Percentiles rank a stretch among this genome's conserved stretches.
phyloP scores from a whole-genome alignment of 495 filamentous ascomycete genomes.

The Aspergillus panamensis region DNA sequence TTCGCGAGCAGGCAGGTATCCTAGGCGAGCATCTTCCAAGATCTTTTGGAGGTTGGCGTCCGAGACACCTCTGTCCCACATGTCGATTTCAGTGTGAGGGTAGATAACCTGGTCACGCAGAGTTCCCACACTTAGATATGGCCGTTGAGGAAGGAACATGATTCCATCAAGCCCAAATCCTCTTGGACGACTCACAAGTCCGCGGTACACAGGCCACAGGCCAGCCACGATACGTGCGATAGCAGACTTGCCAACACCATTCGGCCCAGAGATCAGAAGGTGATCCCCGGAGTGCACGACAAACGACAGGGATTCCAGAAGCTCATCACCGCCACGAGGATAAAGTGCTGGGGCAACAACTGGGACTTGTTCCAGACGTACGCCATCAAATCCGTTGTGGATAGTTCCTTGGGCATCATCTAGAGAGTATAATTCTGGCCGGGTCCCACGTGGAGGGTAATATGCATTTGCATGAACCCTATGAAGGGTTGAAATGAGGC shows the following conservation, averaged over 20 bases:
- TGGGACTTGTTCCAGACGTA: slow-evolving; percentile 90
- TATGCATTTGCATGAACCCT: slow-evolving; percentile 90
- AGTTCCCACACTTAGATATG: slow-evolving; percentile 92
- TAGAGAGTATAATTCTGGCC: slow-evolving; percentile 79
- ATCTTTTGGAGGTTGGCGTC: slow-evolving; percentile 72
- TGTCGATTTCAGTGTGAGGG: slow-evolving; percentile 89
- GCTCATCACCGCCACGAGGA: slow-evolving; percentile 82
- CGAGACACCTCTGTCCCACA: slow-evolving; percentile 72
- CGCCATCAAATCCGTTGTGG: slow-evolving; percentile 90
- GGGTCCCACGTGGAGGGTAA: slow-evolving; percentile 59
- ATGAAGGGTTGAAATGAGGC: slow-evolving; percentile 89
- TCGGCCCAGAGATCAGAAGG: slow-evolving; percentile 89
- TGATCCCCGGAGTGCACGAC: slow-evolving; percentile 88
- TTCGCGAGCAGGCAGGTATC: slow-evolving; percentile 86
- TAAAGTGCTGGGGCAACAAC: slow-evolving; percentile 78
- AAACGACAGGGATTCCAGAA: slow-evolving; percentile 84
- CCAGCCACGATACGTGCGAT: slow-evolving; percentile 88
- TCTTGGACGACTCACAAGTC: slow-evolving; percentile 81
- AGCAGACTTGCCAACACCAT: slow-evolving; percentile 90
- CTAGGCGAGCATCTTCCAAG: slow-evolving; percentile 77
- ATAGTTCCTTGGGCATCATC: slow-evolving; percentile 89
- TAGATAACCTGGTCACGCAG: slow-evolving; percentile 97
- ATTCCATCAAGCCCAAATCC: slow-evolving; percentile 80
- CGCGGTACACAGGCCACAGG: slow-evolving; percentile 94
- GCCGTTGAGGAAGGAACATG: slow-evolving; percentile 96